Percentiles rank a stretch among this genome's conserved stretches.
Evolutionary conservation across 495 filamentous ascomycete species (phyloP).

Genomic region (Letharia lupina): DNA sequence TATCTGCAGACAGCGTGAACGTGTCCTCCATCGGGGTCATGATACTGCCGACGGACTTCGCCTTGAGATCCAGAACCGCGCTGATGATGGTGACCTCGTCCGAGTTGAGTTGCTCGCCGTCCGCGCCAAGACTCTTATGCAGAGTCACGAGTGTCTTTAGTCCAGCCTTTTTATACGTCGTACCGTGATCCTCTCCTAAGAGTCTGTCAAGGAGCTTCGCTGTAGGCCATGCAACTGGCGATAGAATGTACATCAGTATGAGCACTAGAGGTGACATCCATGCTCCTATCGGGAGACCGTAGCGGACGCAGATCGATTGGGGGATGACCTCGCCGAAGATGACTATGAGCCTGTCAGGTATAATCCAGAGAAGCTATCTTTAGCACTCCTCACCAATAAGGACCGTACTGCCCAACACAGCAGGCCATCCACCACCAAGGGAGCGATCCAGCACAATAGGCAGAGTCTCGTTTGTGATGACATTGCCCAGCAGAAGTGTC

Average conservation of each 20-base stretch:
- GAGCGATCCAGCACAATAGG: slow-evolving; percentile 92
- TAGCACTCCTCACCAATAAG: slow-evolving; percentile 63
- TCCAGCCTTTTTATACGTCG: slow-evolving; percentile 91
- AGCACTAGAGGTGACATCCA: slow-evolving; percentile 88
- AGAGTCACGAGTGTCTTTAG: slow-evolving; percentile 86
- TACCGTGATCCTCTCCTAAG: slow-evolving; percentile 86
- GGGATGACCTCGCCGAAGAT: slow-evolving; percentile 97
- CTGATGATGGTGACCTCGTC: slow-evolving; percentile 99
- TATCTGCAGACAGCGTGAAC: slow-evolving; percentile 89
- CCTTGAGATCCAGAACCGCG: slow-evolving; percentile 90
- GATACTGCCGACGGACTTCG: slow-evolving; percentile 85
- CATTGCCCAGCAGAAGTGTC: slow-evolving; percentile 86
- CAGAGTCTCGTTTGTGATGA: slow-evolving; percentile 96
- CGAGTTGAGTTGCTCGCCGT: slow-evolving; percentile 82
- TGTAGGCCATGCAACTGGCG: slow-evolving; percentile 78
- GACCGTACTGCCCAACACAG: slow-evolving; percentile 83
- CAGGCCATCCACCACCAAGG: slow-evolving; percentile 89
- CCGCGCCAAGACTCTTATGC: slow-evolving; percentile 80
- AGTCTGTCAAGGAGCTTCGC: slow-evolving; percentile 83
- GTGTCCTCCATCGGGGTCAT: slow-evolving; percentile 99
- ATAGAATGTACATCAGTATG: slow-evolving; percentile 82
- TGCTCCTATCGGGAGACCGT: slow-evolving; percentile 92
- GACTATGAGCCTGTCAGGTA: slow-evolving; percentile 44
- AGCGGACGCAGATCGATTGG: slow-evolving; percentile 92
- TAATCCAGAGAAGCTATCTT: background rate